Conservation (phyloP, 768 basidiomycete species). For the Candolleomyces efflorescens region DNA sequence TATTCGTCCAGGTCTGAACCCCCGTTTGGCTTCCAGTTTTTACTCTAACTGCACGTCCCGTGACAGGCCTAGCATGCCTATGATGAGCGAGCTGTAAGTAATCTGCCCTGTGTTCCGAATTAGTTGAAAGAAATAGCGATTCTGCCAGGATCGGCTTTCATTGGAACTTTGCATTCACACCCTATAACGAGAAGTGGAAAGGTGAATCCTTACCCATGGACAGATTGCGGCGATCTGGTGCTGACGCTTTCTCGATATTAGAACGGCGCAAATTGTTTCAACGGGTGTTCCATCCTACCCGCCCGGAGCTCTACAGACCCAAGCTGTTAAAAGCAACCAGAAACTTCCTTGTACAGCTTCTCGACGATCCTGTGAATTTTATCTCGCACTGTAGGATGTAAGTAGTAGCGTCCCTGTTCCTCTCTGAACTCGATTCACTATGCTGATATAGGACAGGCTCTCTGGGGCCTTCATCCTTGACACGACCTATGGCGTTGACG, state of each 20-base stretch:
- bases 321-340: neutral
- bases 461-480: slow-evolving; percentile 5
- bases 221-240: neutral
- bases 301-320: neutral
- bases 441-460: neutral
- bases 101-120: too few species aligned
- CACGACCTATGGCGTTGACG: slow-evolving; percentile 6
- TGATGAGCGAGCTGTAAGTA: slow-evolving; percentile 5
- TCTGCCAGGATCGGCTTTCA: neutral
- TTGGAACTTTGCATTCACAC: neutral
- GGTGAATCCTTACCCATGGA: neutral
- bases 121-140: neutral
- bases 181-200: slow-evolving; percentile 1
- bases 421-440: neutral
- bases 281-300: neutral
- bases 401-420: too few species aligned
- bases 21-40: too few species aligned
- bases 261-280: neutral
- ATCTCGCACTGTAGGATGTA: neutral
- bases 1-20: slow-evolving; percentile 10
- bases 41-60: too few species aligned
- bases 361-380: neutral
- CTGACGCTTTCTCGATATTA: neutral
- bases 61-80: neutral
- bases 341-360: neutral